These are phyloP conservation scores for Ensete glaucum DNA, from an alignment of 176 grass and related monocot genomes.

Conservation along the genomic window DNA sequence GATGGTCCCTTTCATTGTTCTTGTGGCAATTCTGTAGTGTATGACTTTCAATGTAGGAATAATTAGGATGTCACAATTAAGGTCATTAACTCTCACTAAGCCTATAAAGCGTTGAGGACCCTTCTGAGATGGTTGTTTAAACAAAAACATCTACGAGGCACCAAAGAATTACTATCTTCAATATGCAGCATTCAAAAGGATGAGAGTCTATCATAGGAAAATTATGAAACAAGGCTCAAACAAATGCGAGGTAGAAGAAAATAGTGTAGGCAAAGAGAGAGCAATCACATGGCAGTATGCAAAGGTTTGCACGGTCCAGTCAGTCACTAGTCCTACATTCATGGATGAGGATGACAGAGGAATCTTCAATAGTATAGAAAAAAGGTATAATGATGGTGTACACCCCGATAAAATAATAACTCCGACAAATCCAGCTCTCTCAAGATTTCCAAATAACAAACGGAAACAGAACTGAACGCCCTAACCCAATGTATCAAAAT, in stretches of 20 bases:
- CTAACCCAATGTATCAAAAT: background rate
- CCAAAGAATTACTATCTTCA: background rate
- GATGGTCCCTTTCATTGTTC: no score
- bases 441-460: background rate
- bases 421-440: background rate
- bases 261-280: background rate
- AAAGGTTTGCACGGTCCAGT: background rate
- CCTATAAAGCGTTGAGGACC: background rate
- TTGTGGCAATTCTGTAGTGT: no score
- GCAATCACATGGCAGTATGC: background rate
- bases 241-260: background rate
- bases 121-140: no score
- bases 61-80: background rate
- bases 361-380: background rate
- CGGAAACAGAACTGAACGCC: background rate
- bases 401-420: background rate
- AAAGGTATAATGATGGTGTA: background rate
- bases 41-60: no score
- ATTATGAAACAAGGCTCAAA: background rate
- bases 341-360: no score
- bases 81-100: background rate
- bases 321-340: no score
- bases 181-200: background rate
- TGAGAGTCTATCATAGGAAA: background rate
- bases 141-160: background rate